These are phyloP conservation scores for Kernera saxatilis DNA, from an alignment of 345 rosid genomes.

Conservation along the genomic window DNA sequence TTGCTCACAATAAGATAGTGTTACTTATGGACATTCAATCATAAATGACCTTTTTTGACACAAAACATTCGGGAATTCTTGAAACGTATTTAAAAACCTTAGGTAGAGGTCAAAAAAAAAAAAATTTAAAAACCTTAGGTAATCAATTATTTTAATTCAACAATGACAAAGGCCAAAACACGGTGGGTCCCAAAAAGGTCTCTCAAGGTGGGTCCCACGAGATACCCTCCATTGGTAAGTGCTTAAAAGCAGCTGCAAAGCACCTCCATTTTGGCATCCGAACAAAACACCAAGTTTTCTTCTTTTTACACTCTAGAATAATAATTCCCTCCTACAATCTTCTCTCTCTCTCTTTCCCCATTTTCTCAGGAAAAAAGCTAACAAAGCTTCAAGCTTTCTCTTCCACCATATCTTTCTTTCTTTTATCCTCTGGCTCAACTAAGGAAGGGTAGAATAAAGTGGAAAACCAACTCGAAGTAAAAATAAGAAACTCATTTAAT, in stretches of 20 bases:
- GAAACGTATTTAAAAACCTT: not conserved
- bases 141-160: not conserved
- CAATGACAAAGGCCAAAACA: not conserved
- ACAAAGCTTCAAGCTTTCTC: slow-evolving; percentile 14
- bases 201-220: slow-evolving; percentile 33
- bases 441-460: slow-evolving; percentile 46
- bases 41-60: not conserved
- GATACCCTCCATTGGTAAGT: slow-evolving; percentile 20
- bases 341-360: slow-evolving; percentile 4
- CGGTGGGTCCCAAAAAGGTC: slow-evolving; percentile 31
- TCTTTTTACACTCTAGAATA: slow-evolving; percentile 22
- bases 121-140: too few species aligned
- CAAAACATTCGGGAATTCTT: not conserved
- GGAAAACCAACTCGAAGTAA: not conserved
- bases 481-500: not conserved
- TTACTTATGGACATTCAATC: not conserved
- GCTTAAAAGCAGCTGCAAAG: slow-evolving; percentile 51
- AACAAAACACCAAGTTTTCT: slow-evolving; percentile 18
- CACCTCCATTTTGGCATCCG: slow-evolving; percentile 29
- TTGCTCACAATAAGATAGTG: not conserved
- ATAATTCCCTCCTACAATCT: not conserved
- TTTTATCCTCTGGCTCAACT: slow-evolving; percentile 16
- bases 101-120: too few species aligned
- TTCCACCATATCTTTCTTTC: slow-evolving; percentile 5
- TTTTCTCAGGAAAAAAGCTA: slow-evolving; percentile 1